Base-by-base conservation (phyloP, 495 filamentous ascomycete species). In the Xylaria nigripes region DNA sequence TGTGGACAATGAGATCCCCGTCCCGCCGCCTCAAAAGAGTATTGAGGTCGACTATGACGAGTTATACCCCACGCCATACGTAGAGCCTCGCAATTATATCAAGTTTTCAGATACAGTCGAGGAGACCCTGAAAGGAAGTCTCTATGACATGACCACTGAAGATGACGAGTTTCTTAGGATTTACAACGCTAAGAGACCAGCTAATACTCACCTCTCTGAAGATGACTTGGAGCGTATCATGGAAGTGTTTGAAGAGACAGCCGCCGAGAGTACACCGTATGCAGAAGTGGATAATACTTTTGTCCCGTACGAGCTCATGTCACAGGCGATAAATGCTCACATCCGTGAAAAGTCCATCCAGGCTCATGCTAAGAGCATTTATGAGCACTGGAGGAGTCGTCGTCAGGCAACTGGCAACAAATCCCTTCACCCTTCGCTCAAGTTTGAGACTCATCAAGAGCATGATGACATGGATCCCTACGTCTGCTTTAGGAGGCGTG, bases 81-180 rank as follows among this genome's bases (percentile, higher is more conserved):
- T 81, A 64, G 84, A 93, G 64, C 89, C 94, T 27, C 82, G 86
- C 56, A 90, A 90, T 48, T 97, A 96, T 71, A 96, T 97, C 64
- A 89, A 93, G 66, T 98, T 95, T 75, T 96, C 92, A 53, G 90
- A 92, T 54, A 98, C 93, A 3, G 94, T 98, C 45, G 93, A 98
- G 72, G 93, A 98, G 67, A 92, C 85, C 61, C 82, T 84, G 60
- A 75, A 70, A 51, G 85, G 87, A 56, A 86, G 82, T 65, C 81
- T 84, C 56, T 97, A 98, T 81, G 87, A 92, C 70, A 90, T 96
- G 88, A 88, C 82, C 15, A 83, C 85, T 56, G 89, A 94, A 46
- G 93, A 98, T 72, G 86, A 87, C 62, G 80, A 74, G 22, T 96
- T 87, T 67, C 82, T 98, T 51, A 87, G 83, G 65, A 79, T 80